Evolutionary conservation across 176 grass and related monocot genomes (phyloP).

Genomic region (Cymbopogon citratus): DNA sequence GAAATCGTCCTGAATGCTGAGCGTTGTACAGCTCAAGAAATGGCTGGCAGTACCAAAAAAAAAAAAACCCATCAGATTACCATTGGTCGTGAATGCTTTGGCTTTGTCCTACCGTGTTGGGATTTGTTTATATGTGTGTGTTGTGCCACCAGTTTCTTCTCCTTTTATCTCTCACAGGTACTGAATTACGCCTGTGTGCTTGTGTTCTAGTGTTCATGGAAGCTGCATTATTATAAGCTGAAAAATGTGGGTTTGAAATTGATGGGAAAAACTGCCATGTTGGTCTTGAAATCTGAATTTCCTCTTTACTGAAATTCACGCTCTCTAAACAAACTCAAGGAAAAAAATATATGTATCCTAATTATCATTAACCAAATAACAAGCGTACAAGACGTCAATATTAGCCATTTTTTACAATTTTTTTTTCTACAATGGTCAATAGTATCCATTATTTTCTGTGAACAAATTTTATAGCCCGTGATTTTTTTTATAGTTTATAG

Average conservation of each 20-base stretch:
- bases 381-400: too few species aligned
- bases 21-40: neutral
- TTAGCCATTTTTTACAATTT: too few species aligned
- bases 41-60: neutral
- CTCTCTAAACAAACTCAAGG: too few species aligned
- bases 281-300: neutral
- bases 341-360: neutral
- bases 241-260: neutral
- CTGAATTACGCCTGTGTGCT: neutral
- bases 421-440: too few species aligned
- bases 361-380: too few species aligned
- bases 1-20: slow-evolving; percentile 21
- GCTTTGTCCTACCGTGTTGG: neutral
- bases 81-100: neutral
- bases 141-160: neutral
- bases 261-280: neutral
- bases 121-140: neutral
- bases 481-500: too few species aligned
- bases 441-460: too few species aligned
- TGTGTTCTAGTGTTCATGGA: neutral
- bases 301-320: neutral
- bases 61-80: neutral
- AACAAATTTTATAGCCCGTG: too few species aligned
- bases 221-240: neutral
- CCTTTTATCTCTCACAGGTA: neutral